Conservation (phyloP, 2,329 filamentous ascomycete species). For the Colletotrichum sp. region DNA sequence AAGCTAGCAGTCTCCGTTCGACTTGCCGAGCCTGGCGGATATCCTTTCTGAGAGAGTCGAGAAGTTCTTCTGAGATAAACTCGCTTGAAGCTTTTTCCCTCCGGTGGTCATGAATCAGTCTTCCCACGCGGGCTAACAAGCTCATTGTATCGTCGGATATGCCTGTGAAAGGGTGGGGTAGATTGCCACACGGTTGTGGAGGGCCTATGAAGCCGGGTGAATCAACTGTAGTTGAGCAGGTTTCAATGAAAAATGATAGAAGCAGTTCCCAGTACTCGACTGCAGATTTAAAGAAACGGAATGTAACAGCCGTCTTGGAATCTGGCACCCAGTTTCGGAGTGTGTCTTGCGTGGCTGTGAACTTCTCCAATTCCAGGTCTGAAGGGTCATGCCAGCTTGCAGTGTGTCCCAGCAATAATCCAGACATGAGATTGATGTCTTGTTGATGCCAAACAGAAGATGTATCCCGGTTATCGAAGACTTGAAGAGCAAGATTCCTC, state of each 20-base stretch:
- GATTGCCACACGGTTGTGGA: background rate
- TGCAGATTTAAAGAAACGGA: background rate
- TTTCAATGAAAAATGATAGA: background rate
- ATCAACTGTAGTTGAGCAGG: background rate
- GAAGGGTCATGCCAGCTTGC: background rate
- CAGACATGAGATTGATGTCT: background rate
- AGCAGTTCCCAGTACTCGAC: background rate
- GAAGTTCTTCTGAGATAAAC: background rate
- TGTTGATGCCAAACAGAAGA: background rate
- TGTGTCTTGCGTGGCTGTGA: background rate
- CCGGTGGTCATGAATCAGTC: background rate
- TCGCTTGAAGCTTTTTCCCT: rapidly evolving
- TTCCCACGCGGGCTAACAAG: background rate
- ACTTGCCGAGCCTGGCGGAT: background rate
- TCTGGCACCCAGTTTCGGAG: background rate
- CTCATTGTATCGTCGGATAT: background rate
- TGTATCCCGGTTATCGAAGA: background rate
- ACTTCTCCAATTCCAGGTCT: background rate
- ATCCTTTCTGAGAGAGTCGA: background rate
- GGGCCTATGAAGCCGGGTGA: background rate
- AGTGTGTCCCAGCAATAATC: background rate
- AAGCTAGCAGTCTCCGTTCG: background rate
- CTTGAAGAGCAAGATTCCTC: background rate
- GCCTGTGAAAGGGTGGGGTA: background rate
- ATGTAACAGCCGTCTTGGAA: background rate